A percentile compares a stretch with the other conserved stretches of the same genome.
Conservation (phyloP, 140 eudicot species). For the Eryngium alpinum region DNA sequence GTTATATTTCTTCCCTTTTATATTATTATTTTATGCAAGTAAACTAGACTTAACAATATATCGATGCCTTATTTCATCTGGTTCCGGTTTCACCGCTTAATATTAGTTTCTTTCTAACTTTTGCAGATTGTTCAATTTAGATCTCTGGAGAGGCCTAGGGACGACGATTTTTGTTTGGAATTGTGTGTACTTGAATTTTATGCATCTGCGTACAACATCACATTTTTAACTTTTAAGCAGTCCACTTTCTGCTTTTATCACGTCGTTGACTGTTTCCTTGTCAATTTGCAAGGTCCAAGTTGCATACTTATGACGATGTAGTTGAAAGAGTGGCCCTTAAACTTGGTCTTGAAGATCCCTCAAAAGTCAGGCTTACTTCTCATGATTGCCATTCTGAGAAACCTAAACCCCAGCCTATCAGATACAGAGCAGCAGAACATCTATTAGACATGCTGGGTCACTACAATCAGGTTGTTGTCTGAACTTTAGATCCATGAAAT, state of each 20-base stretch:
- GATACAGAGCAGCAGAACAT: constrained; percentile 48
- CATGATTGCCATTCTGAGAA: constrained; percentile 66
- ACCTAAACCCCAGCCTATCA: constrained; percentile 61
- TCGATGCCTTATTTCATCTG: not conserved
- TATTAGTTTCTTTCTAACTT: not conserved
- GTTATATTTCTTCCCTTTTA: no score
- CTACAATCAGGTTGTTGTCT: constrained; percentile 46
- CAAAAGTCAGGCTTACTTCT: constrained; percentile 64
- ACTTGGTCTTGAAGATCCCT: constrained; percentile 53
- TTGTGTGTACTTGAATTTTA: constrained; percentile 32
- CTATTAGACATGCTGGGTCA: constrained; percentile 56
- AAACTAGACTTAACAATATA: no score
- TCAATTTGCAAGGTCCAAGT: constrained; percentile 38
- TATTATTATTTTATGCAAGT: no score
- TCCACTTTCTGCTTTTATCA: not conserved
- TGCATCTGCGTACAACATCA: not conserved
- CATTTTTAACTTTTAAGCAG: not conserved
- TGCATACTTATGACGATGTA: constrained; percentile 63
- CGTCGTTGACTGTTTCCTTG: not conserved
- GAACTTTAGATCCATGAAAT: not conserved
- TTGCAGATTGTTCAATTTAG: constrained; percentile 52
- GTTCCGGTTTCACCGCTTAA: not conserved
- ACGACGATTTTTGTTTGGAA: constrained; percentile 57
- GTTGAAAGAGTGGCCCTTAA: constrained; percentile 48
- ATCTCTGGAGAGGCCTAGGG: constrained; percentile 51